Evolutionary conservation across 495 filamentous ascomycete species (phyloP).

Genomic region (Cercophora samala): DNA sequence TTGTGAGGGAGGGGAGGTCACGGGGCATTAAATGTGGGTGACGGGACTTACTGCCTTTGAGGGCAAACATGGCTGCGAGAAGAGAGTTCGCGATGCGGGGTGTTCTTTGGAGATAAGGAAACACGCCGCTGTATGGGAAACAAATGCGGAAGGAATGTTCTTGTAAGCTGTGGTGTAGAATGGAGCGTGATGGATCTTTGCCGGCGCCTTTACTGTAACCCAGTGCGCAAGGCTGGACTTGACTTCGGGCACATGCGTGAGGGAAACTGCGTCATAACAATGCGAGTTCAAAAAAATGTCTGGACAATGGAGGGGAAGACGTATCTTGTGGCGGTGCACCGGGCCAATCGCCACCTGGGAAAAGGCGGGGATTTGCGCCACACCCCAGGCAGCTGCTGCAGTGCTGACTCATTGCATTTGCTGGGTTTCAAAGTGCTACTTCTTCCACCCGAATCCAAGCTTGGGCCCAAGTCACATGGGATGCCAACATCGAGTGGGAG

Average conservation of each 20-base stretch:
- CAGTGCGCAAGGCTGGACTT: neutral
- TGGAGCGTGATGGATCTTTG: neutral
- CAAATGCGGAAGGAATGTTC: neutral
- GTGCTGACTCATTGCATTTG: neutral
- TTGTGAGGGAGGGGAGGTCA: neutral
- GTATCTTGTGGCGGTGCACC: constrained; percentile 1
- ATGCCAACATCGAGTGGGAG: neutral
- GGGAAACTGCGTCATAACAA: constrained; percentile 5
- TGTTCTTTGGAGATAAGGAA: neutral
- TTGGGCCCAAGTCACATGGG: neutral
- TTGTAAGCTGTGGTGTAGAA: neutral
- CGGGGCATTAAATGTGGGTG: neutral
- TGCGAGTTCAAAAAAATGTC: neutral
- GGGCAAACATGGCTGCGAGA: constrained; percentile 33
- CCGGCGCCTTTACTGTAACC: neutral
- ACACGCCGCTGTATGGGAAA: neutral
- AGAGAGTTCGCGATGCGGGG: neutral
- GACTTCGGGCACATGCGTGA: neutral
- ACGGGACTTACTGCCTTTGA: constrained; percentile 37
- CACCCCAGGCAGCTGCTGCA: constrained; percentile 5
- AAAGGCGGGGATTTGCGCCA: neutral
- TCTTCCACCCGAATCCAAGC: too few relatives aligned
- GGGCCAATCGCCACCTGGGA: neutral
- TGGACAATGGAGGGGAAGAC: constrained; percentile 3
- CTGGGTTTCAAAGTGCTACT: neutral